Evolutionary conservation across 208 protist genomes (phyloP), one percentile per base, ranked within the genome.

Genomic region (Acanthamoeba castellanii): DNA sequence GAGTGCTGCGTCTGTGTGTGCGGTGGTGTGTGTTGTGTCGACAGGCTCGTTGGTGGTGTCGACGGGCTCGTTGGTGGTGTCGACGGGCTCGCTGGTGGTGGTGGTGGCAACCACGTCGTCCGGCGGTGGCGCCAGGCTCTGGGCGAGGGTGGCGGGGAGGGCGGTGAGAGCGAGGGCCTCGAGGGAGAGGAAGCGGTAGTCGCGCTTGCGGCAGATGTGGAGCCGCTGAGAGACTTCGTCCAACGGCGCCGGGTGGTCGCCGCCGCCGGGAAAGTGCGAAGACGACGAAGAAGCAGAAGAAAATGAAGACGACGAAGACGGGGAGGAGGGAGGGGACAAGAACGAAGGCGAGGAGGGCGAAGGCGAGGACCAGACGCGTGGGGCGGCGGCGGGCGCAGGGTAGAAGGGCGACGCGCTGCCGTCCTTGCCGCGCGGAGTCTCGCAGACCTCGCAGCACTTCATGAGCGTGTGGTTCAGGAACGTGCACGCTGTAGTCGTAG

Each of bases 161-260:
- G 85, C 52, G 57, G 57, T 66, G 59, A 92, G 85, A 1, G 85
- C 72, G 50, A 92, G 52, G 22, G 61, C 30, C 45, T 92, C 85
- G 59, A 92, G 85, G 57, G 85, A 92, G 37, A 92, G 85, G 59
- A 74, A 74, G 85, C 85, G 30, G 32, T 74, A 74, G 59, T 92
- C 61, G 20, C 61, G 85, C 85, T 92, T 66, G 50, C 52, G 85
- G 85, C 85, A 92, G 59, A 92, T 92, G 27, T 92, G 34, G 7
- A 92, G 32, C 16, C 85, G 85, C 37, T 74, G 85, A 2, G 37
- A 55, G 8, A 92, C 85, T 13, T 92, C 85, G 18, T 92, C 85
- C 37, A 2, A 87, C 42, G 14, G 37, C 37, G 6, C 42, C 11
- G 2, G 37, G 50, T 22, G 9, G 3, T 13, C n/a, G 14, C 4